Evolutionary conservation across 148 eudicot species (phyloP).

Genomic region (Cornus suecica): DNA sequence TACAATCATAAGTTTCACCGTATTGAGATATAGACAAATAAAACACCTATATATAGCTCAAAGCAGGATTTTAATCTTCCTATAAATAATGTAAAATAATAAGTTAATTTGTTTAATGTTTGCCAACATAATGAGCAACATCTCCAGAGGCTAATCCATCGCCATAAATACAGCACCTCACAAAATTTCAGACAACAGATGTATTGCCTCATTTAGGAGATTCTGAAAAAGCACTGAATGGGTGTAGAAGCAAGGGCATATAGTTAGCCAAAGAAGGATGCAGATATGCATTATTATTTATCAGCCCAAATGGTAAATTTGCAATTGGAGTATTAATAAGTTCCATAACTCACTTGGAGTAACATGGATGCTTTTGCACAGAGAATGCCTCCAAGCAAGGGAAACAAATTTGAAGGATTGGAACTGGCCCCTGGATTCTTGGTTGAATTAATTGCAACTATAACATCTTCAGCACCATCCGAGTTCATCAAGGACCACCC

Average conservation of each 20-base stretch:
- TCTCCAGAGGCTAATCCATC: no score
- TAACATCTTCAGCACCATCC: constrained; percentile 83
- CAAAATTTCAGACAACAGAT: neutral
- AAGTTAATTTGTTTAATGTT: no score
- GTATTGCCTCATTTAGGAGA: neutral
- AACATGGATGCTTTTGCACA: constrained; percentile 99
- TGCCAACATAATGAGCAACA: no score
- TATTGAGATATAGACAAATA: no score
- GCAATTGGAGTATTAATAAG: neutral
- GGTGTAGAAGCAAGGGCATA: neutral
- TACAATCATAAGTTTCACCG: no score
- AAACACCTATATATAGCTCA: no score
- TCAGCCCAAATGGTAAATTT: neutral
- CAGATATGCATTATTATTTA: neutral
- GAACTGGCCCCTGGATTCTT: constrained; percentile 46
- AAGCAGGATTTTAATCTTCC: no score
- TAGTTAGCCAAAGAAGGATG: neutral
- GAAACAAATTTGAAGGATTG: constrained; percentile 38
- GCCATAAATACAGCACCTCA: no score
- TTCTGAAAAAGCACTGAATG: neutral
- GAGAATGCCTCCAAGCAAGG: constrained; percentile 69
- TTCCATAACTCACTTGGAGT: constrained; percentile 53
- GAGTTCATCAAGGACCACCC: constrained; percentile 83
- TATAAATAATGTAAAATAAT: no score
- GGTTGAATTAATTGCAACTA: constrained; percentile 63